A percentile compares a stretch with the other conserved stretches of the same genome.
Conservation (phyloP, 371 early-diverging fungal species). For the Choanephora cucurbitarum region DNA sequence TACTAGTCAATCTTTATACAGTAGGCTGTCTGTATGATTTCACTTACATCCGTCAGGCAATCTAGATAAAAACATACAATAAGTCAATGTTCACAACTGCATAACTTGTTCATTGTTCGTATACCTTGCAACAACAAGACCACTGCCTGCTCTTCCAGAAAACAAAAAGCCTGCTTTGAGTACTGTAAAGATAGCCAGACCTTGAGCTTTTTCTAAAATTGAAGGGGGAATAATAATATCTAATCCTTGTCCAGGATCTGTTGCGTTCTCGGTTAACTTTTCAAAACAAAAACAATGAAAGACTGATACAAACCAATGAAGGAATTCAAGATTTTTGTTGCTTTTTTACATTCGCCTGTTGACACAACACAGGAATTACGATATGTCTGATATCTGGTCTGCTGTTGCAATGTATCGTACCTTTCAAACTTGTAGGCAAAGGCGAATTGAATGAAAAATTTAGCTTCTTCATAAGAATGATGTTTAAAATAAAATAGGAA, state of each 20-base stretch:
- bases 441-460: not conserved
- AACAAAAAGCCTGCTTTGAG: conserved; percentile 92
- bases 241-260: conserved; percentile 63
- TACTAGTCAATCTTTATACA: conserved; percentile 4
- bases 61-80: conserved; percentile 12
- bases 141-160: conserved; percentile 88
- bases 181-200: conserved; percentile 90
- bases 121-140: conserved; percentile 83
- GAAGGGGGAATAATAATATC: conserved; percentile 75
- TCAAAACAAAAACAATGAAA: not conserved
- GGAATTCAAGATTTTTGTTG: conserved; percentile 75
- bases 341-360: conserved; percentile 71
- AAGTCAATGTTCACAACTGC: not conserved
- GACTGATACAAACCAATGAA: conserved; percentile 57
- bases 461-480: not conserved
- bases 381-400: too few species aligned
- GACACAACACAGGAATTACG: not conserved
- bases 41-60: conserved; percentile 42
- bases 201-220: conserved; percentile 79
- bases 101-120: not conserved
- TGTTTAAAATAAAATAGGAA: too few species aligned
- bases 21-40: not conserved
- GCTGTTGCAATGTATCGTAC: not conserved
- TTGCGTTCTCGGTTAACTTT: not conserved
- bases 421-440: not conserved